phyloP scores from a whole-genome alignment of 2,329 filamentous ascomycete genomes.

The Sordariomycetes sp. region DNA sequence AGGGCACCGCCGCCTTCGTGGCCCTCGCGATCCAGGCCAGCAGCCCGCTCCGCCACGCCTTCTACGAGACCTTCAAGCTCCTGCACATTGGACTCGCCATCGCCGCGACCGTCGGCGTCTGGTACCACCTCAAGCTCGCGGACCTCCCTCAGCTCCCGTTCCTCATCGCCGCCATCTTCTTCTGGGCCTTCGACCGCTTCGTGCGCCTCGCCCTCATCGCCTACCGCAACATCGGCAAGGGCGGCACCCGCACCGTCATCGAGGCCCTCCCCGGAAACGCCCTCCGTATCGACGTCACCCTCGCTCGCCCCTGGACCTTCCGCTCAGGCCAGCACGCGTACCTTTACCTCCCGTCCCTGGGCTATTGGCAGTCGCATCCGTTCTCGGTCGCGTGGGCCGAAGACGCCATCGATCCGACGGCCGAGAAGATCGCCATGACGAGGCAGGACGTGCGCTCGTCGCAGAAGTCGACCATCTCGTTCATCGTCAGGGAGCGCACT shows the following conservation, averaged over 20 bases:
- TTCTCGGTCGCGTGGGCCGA: conserved; percentile 72
- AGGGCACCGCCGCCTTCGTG: conserved; percentile 47
- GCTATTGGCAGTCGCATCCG: conserved; percentile 63
- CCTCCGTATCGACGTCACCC: conserved; percentile 56
- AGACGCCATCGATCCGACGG: conserved; percentile 36
- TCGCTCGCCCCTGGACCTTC: conserved; percentile 68
- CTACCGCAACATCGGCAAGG: conserved; percentile 53
- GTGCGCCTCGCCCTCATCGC: conserved; percentile 45
- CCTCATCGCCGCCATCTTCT: conserved; percentile 45
- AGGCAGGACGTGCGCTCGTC: conserved; percentile 43
- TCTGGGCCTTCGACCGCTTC: conserved; percentile 55
- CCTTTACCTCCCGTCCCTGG: conserved; percentile 61
- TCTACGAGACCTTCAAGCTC: conserved; percentile 67
- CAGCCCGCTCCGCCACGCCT: conserved; percentile 61
- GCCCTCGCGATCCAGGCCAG: conserved; percentile 55
- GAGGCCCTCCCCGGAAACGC: conserved; percentile 68
- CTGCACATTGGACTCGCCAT: conserved; percentile 54
- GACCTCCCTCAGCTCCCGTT: conserved; percentile 42
- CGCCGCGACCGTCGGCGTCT: conserved; percentile 47
- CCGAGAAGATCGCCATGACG: conserved; percentile 45
- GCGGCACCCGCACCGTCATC: conserved; percentile 55
- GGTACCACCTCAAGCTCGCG: conserved; percentile 49
- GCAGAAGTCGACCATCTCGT: conserved; percentile 53
- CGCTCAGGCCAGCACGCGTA: conserved; percentile 67
- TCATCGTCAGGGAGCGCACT: conserved; percentile 60